Evolutionary conservation across 1,139 yeast genomes (phyloP).

Genomic region (Hemisphaericaspora xylofermentans): DNA sequence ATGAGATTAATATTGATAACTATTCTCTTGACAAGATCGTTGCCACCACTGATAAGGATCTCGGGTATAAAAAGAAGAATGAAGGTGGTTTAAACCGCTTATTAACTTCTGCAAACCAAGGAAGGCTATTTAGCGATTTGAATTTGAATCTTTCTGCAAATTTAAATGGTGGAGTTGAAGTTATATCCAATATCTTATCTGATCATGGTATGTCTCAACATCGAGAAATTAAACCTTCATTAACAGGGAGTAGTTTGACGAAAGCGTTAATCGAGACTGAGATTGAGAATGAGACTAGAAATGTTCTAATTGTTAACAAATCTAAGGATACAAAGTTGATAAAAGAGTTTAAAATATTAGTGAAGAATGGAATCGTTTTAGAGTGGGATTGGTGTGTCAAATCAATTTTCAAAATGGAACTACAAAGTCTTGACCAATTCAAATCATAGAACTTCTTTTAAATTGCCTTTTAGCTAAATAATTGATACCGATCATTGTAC

Average conservation of each 20-base stretch:
- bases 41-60: constrained; percentile 31
- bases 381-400: constrained; percentile 74
- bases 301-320: constrained; percentile 38
- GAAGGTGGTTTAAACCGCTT: constrained; percentile 21
- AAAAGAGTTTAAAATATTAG: constrained; percentile 32
- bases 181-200: constrained; percentile 58
- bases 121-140: constrained; percentile 44
- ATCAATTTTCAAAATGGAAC: constrained; percentile 51
- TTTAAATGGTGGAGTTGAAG: constrained; percentile 66
- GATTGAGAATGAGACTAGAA: constrained; percentile 18
- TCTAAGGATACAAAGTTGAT: constrained; percentile 46
- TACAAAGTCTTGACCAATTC: constrained; percentile 27
- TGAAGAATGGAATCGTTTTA: constrained; percentile 32
- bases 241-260: constrained; percentile 9
- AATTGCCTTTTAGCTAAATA: too few relatives aligned
- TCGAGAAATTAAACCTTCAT: constrained; percentile 30
- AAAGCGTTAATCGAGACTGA: constrained; percentile 12
- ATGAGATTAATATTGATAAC: constrained; percentile 28
- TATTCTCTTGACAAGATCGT: constrained; percentile 37
- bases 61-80: constrained; percentile 24
- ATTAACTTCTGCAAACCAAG: constrained; percentile 26
- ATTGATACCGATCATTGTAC: not conserved
- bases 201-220: constrained; percentile 59
- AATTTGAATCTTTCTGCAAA: constrained; percentile 59
- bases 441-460: constrained; percentile 18